Conservation (phyloP, 1,284 basidiomycete genomes). For the Cryptococcus floricola region DNA sequence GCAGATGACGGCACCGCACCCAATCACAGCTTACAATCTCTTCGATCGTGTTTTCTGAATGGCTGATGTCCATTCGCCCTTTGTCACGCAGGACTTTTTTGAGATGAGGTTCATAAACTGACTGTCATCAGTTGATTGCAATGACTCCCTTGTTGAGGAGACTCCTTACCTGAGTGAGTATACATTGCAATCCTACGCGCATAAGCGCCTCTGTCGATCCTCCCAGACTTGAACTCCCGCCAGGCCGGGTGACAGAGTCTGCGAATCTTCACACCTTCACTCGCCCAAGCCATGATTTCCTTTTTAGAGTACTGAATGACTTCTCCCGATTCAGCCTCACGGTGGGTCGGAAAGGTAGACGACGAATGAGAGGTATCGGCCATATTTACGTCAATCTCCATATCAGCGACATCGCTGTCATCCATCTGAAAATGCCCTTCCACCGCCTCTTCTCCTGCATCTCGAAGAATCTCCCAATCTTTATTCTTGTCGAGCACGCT, state of each 20-base stretch:
- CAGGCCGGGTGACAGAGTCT: constrained; percentile 26
- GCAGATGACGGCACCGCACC: not conserved
- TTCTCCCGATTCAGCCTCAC: not conserved
- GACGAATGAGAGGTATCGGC: not conserved
- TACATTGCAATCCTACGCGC: constrained; percentile 18
- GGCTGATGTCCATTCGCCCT: constrained; percentile 23
- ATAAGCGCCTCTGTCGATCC: constrained; percentile 20
- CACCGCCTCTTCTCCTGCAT: not conserved
- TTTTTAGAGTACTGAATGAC: constrained; percentile 5
- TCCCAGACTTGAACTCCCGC: constrained; percentile 16
- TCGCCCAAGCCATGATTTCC: constrained; percentile 19
- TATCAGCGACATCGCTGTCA: not conserved
- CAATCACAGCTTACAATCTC: constrained; percentile 16
- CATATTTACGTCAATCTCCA: not conserved
- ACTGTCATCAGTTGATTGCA: not conserved
- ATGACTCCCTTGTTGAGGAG: not conserved
- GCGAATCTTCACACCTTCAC: constrained; percentile 17
- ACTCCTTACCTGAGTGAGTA: constrained; percentile 14
- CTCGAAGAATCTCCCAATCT: constrained; percentile 20
- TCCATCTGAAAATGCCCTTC: not conserved
- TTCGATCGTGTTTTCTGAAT: constrained; percentile 21
- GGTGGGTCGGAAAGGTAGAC: not conserved
- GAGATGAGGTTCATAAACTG: constrained; percentile 26
- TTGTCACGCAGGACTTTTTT: constrained; percentile 21
- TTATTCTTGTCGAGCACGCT: constrained; percentile 1